A percentile compares a stretch with the other conserved stretches of the same genome.
phyloP scores from a whole-genome alignment of 768 basidiomycete species.

The Pisolithus albus region DNA sequence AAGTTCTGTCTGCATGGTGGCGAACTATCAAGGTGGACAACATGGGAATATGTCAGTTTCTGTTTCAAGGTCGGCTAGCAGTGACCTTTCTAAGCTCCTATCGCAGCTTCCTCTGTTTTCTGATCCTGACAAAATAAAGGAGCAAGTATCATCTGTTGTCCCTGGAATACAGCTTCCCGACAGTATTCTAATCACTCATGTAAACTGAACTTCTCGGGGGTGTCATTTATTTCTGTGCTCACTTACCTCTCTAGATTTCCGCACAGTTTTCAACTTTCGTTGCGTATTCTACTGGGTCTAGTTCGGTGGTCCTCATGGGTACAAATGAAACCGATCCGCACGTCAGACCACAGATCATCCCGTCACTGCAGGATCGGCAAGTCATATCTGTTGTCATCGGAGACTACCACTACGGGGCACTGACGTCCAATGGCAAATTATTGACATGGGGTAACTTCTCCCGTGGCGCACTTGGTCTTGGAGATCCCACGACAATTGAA shows the following conservation, averaged over 20 bases:
- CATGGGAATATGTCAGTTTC: slow-evolving; percentile 71
- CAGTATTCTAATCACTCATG: slow-evolving; percentile 69
- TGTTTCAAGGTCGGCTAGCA: neutral
- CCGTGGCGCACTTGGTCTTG: slow-evolving; percentile 78
- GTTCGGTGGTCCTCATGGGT: slow-evolving; percentile 73
- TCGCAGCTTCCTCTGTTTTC: slow-evolving; percentile 68
- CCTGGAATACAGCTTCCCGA: slow-evolving; percentile 33
- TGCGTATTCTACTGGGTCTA: slow-evolving; percentile 66
- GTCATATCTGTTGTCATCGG: slow-evolving; percentile 88
- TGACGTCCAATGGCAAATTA: slow-evolving; percentile 70
- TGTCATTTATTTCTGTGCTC: neutral
- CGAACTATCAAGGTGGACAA: slow-evolving; percentile 32
- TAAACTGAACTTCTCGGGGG: slow-evolving; percentile 31
- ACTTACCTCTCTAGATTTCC: slow-evolving; percentile 51
- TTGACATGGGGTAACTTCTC: slow-evolving; percentile 79
- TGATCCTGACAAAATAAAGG: slow-evolving; percentile 46
- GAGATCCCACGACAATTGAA: slow-evolving; percentile 54
- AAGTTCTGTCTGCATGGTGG: slow-evolving; percentile 44
- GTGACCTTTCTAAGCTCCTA: neutral
- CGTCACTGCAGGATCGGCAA: slow-evolving; percentile 64
- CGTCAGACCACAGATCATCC: slow-evolving; percentile 54
- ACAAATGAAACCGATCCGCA: slow-evolving; percentile 37
- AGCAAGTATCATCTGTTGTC: slow-evolving; percentile 39
- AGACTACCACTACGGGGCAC: slow-evolving; percentile 87
- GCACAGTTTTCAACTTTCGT: slow-evolving; percentile 80